Evolutionary conservation across 345 rosid species (phyloP).

Genomic region (Pugionium cornutum): DNA sequence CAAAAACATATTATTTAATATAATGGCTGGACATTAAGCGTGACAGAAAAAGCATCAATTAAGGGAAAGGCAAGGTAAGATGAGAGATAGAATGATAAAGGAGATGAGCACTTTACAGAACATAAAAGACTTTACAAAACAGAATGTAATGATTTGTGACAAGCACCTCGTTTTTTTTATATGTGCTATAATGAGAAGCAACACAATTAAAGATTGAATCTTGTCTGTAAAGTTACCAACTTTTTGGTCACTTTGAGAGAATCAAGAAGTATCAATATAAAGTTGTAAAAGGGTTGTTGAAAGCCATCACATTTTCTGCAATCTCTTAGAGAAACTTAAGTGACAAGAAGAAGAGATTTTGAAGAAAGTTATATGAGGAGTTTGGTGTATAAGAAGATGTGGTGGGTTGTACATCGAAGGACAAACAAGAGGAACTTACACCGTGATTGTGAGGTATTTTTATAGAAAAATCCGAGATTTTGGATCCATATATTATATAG

Average conservation of each 20-base stretch:
- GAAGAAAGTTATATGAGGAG: slow-evolving; percentile 36
- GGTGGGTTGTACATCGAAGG: slow-evolving; percentile 37
- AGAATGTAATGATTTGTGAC: slow-evolving; percentile 40
- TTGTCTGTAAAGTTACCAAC: slow-evolving; percentile 41
- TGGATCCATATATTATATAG: slow-evolving; percentile 9
- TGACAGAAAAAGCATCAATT: slow-evolving; percentile 39
- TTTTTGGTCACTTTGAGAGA: slow-evolving; percentile 32
- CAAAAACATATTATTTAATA: background rate
- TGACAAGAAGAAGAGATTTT: slow-evolving; percentile 23
- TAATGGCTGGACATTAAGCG: slow-evolving; percentile 32
- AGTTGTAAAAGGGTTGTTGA: slow-evolving; percentile 37
- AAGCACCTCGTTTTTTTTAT: slow-evolving; percentile 32
- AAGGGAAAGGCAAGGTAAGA: slow-evolving; percentile 20
- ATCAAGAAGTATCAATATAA: slow-evolving; percentile 36
- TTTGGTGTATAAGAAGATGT: slow-evolving; percentile 38
- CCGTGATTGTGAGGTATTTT: slow-evolving; percentile 32
- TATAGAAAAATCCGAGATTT: background rate
- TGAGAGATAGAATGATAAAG: slow-evolving; percentile 31
- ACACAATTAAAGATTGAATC: slow-evolving; percentile 37
- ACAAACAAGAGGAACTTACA: slow-evolving; percentile 28
- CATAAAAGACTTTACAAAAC: slow-evolving; percentile 36
- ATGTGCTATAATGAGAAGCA: slow-evolving; percentile 36
- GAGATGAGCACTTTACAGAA: slow-evolving; percentile 36
- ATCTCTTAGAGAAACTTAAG: slow-evolving; percentile 22
- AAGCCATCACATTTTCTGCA: slow-evolving; percentile 30